Evolutionary conservation across 2,329 filamentous ascomycete species (phyloP), one percentile per base, ranked within the genome.

Genomic region (Fragosphaeria purpurea): DNA sequence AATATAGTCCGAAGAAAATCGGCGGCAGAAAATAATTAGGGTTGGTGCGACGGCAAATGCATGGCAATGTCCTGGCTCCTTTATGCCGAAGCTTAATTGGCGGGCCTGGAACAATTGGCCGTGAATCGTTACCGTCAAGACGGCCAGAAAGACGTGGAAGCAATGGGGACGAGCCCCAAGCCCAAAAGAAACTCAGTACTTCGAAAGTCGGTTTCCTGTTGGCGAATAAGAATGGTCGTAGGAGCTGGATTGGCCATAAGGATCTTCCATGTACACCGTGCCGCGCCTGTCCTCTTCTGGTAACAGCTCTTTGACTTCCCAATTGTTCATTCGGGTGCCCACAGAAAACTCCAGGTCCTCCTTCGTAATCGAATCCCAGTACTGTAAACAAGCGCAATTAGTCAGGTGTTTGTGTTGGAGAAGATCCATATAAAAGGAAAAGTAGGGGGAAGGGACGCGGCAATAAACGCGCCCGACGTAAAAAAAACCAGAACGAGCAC

Each of bases 331-430:
- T 66, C 91, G 88, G 53, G 88, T 88, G 57, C 91, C 91, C 46
- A 98, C 93, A 3, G 89, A 95, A 69, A 98, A 98, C 66, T 98
- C 93, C 58, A 98, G 83, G 66, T 98, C 93, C 70, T 98, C 93
- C 63, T 87, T 89, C 30, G 93, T 98, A 67, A 98, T 98, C 12
- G 90, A 96, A 65, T 98, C 93, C 93, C 93, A 98, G 74, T 95
- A 98, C 89, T 93, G 57, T 22, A 22, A 22, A 22, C 22, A 22
- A 22, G 22, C 22, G 22, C 22, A 22, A 22, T 22, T 22, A 22
- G 22, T 22, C 22, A 22, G 22, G 22, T 22, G 22, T 22, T 22
- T 22, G 22, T 22, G 22, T 22, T 22, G 22, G 22, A 22, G 22
- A 22, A 3, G 3, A 3, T 22, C 22, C 2, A 31, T 9, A 33